Evolutionary conservation across 495 filamentous ascomycete genomes (phyloP).

Genomic region (Penicillium paradoxum): DNA sequence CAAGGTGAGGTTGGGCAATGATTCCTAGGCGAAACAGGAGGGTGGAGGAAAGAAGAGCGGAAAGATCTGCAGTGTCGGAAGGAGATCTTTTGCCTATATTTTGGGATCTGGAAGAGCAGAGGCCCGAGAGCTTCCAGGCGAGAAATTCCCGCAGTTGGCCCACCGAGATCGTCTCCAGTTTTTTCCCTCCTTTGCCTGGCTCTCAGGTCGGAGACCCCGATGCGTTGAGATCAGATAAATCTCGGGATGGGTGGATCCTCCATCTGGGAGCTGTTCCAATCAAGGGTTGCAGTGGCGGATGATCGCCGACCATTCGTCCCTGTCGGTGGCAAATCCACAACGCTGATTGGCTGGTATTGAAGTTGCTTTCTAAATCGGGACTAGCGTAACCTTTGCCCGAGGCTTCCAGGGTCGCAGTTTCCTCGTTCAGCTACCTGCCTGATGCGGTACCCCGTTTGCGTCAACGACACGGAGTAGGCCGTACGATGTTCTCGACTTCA

Average conservation of each 20-base stretch:
- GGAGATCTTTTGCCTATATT: not conserved
- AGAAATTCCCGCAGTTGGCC: not conserved
- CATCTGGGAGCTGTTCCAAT: not conserved
- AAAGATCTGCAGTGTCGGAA: not conserved
- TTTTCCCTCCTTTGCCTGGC: not conserved
- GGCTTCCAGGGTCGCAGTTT: not conserved
- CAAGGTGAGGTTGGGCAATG: not conserved
- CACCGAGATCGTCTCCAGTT: not conserved
- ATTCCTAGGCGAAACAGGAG: not conserved
- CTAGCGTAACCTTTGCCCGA: not conserved
- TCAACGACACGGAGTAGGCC: not conserved
- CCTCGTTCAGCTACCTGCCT: not conserved
- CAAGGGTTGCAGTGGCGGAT: not conserved
- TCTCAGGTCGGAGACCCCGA: not conserved
- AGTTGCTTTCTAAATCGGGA: not conserved
- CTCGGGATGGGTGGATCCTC: not conserved
- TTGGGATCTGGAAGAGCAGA: not conserved
- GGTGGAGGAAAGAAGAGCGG: not conserved
- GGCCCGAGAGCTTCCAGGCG: not conserved
- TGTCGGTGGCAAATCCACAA: not conserved
- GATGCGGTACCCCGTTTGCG: conserved; percentile 2
- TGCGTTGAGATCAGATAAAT: conserved; percentile 5
- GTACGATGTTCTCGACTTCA: too few relatives aligned
- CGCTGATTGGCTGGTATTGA: not conserved
- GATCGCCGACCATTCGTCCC: not conserved